These are phyloP conservation scores for Fusarium redolens DNA, from an alignment of 2,329 filamentous ascomycete species.

Conservation along the genomic window DNA sequence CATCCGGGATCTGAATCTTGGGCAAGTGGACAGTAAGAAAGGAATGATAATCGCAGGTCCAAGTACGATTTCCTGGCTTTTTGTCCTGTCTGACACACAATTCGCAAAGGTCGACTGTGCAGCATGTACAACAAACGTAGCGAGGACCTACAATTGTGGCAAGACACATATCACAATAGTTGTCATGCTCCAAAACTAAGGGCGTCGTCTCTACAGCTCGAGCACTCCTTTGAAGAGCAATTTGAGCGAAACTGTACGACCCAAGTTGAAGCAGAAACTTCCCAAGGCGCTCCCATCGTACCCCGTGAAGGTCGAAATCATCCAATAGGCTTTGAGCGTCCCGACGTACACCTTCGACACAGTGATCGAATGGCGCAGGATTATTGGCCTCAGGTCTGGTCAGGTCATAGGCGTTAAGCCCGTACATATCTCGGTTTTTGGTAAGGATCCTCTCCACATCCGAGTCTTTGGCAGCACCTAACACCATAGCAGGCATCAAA, in stretches of 20 bases:
- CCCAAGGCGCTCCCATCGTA: constrained; percentile 22
- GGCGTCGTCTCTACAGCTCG: constrained; percentile 10
- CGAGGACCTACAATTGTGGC: background rate
- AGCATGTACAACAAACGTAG: constrained; percentile 18
- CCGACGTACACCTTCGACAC: constrained; percentile 12
- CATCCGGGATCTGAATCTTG: background rate
- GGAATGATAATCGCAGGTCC: constrained; percentile 21
- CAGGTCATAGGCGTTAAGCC: constrained; percentile 16
- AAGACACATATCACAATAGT: constrained; percentile 25
- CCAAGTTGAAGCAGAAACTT: constrained; percentile 23
- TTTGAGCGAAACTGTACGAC: constrained; percentile 20
- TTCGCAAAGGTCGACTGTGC: constrained; percentile 13
- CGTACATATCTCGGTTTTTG: constrained; percentile 26
- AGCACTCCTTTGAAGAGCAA: constrained; percentile 21
- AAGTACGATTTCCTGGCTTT: constrained; percentile 16
- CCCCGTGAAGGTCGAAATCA: background rate
- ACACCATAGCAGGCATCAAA: constrained; percentile 18
- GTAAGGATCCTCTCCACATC: constrained; percentile 6
- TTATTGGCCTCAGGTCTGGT: background rate
- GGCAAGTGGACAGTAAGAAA: constrained; percentile 6
- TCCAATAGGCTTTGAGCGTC: constrained; percentile 20
- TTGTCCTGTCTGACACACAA: constrained; percentile 4
- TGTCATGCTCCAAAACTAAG: constrained; percentile 15
- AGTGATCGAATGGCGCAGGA: background rate
- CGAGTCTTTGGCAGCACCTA: constrained; percentile 11